phyloP scores from a whole-genome alignment of 2,329 filamentous ascomycete genomes.

The Aspergillus sp. region DNA sequence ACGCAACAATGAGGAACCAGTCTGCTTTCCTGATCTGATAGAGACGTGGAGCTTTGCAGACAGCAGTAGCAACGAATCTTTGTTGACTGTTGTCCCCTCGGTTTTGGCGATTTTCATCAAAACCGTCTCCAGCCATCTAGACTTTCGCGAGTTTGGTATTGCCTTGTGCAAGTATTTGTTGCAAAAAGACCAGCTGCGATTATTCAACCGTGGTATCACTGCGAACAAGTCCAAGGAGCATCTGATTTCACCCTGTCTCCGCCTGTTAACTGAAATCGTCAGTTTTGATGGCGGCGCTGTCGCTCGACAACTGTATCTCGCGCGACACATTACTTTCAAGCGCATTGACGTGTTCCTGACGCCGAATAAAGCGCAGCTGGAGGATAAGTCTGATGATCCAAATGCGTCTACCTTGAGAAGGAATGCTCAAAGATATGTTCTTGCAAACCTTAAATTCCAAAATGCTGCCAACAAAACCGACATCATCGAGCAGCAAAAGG shows the following conservation, averaged over 20 bases:
- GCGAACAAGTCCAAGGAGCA: slow-evolving; percentile 81
- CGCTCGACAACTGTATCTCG: slow-evolving; percentile 74
- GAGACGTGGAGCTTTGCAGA: slow-evolving; percentile 85
- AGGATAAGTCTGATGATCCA: slow-evolving; percentile 62
- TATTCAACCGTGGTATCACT: slow-evolving; percentile 75
- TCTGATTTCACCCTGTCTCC: slow-evolving; percentile 82
- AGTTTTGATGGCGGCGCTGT: slow-evolving; percentile 81
- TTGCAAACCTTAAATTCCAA: slow-evolving; percentile 77
- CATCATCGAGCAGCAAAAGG: slow-evolving; percentile 71
- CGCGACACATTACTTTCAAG: slow-evolving; percentile 75
- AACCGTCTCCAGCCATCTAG: slow-evolving; percentile 70
- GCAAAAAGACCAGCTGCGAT: slow-evolving; percentile 75
- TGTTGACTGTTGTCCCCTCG: slow-evolving; percentile 78
- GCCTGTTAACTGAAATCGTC: slow-evolving; percentile 81
- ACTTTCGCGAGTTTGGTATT: slow-evolving; percentile 72
- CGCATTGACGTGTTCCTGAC: slow-evolving; percentile 78
- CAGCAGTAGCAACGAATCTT: slow-evolving; percentile 74
- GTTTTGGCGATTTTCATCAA: slow-evolving; percentile 79
- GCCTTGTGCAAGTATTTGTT: slow-evolving; percentile 79
- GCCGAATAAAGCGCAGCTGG: slow-evolving; percentile 55
- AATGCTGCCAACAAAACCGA: slow-evolving; percentile 76
- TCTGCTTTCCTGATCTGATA: slow-evolving; percentile 76
- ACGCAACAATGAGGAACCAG: slow-evolving; percentile 52
- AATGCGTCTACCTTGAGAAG: slow-evolving; percentile 77
- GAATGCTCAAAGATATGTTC: slow-evolving; percentile 76